These are phyloP conservation scores for Herpetomonas tarakana DNA, from an alignment of 208 protist species.

Conservation along the genomic window DNA sequence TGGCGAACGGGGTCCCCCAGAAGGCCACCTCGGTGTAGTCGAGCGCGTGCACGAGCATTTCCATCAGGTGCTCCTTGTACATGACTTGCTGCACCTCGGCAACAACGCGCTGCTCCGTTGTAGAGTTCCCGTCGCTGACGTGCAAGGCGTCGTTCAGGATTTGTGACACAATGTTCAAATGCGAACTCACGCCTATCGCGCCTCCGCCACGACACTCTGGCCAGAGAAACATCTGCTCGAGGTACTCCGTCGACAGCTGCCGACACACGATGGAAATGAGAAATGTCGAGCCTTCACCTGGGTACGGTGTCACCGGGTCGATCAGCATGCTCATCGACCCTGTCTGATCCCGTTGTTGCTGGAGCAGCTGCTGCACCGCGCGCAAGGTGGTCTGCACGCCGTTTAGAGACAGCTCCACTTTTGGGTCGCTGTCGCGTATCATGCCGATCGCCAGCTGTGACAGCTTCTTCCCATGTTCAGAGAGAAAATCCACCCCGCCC, in stretches of 20 bases:
- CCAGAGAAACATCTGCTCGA: slow-evolving; percentile 78
- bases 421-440: slow-evolving; percentile 68
- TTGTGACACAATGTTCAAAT: slow-evolving; percentile 78
- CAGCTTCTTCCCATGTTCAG: slow-evolving; percentile 49
- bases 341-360: slow-evolving; percentile 56
- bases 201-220: slow-evolving; percentile 80
- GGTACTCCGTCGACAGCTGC: slow-evolving; percentile 64
- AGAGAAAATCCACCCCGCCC: slow-evolving; percentile 30
- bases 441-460: slow-evolving; percentile 52
- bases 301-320: slow-evolving; percentile 42
- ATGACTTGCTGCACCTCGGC: slow-evolving; percentile 58
- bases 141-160: slow-evolving; percentile 69
- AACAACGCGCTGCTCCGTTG: slow-evolving; percentile 57
- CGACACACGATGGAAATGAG: slow-evolving; percentile 71
- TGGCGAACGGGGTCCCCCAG: slow-evolving; percentile 74
- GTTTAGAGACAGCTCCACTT: slow-evolving; percentile 74
- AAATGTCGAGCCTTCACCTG: slow-evolving; percentile 31
- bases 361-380: slow-evolving; percentile 59
- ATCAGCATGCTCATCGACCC: slow-evolving; percentile 57
- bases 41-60: slow-evolving; percentile 73
- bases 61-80: slow-evolving; percentile 77
- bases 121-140: slow-evolving; percentile 25
- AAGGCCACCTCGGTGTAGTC: slow-evolving; percentile 80
- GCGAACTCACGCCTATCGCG: slow-evolving; percentile 70
- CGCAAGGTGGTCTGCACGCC: slow-evolving; percentile 76